Percentiles rank a stretch among this genome's conserved stretches.
Conservation (phyloP, 2,329 filamentous ascomycete species). For the Cercospora sesami region DNA sequence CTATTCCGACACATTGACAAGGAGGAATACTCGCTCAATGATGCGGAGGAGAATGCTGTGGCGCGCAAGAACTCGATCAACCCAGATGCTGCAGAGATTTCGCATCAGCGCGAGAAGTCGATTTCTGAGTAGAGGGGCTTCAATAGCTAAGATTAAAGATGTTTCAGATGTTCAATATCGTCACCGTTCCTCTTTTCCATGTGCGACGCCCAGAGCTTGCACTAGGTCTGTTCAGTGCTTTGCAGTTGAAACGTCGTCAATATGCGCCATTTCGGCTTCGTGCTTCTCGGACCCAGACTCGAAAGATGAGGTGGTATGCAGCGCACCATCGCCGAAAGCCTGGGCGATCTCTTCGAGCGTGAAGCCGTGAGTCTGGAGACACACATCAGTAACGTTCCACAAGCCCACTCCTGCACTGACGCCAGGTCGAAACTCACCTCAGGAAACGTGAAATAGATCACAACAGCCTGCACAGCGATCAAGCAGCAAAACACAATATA, state of each 20-base stretch:
- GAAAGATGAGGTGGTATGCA: not conserved
- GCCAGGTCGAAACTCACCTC: not conserved
- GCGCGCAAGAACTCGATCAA: not conserved
- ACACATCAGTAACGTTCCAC: not conserved
- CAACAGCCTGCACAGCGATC: not conserved
- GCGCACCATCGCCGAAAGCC: not conserved
- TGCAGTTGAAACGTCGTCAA: not conserved
- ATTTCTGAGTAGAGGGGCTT: not conserved
- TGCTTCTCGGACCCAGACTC: no score
- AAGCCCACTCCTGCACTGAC: no score
- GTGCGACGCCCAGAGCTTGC: not conserved
- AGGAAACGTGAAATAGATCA: not conserved
- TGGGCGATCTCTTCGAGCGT: not conserved
- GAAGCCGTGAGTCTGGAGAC: not conserved
- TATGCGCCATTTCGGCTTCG: not conserved
- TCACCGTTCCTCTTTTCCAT: not conserved
- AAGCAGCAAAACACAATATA: not conserved
- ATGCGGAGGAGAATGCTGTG: constrained; percentile 15
- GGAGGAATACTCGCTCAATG: constrained; percentile 31
- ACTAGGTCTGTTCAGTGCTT: not conserved
- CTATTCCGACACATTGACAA: constrained; percentile 47
- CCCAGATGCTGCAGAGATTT: not conserved
- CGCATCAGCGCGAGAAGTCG: not conserved
- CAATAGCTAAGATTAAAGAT: not conserved
- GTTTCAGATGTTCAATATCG: not conserved